These are phyloP conservation scores for Capronia epimyces DNA, from an alignment of 2,329 filamentous ascomycete genomes.

Conservation along the genomic window DNA sequence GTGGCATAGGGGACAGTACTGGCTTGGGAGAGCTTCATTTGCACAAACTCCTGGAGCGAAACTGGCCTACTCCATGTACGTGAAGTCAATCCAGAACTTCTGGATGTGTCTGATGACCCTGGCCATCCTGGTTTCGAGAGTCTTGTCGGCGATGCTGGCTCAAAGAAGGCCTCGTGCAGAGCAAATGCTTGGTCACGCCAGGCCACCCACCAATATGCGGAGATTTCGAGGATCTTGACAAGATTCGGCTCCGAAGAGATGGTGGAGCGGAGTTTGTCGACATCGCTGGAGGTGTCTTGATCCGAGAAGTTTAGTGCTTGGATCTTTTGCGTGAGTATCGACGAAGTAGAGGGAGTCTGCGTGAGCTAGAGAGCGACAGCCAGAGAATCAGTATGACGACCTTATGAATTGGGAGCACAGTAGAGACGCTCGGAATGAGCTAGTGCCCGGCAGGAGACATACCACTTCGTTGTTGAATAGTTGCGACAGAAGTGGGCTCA, in stretches of 20 bases:
- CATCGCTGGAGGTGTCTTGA: conserved; percentile 5
- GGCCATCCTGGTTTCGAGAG: neutral
- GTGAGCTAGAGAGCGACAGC: conserved; percentile 1
- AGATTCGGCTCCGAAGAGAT: conserved; percentile 24
- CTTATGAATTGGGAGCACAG: too few species aligned
- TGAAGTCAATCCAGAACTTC: neutral
- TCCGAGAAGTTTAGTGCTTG: conserved; percentile 16
- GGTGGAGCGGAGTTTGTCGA: conserved; percentile 23
- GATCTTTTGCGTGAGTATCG: conserved; percentile 12
- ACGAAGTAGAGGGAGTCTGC: conserved; percentile 4
- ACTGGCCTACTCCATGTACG: neutral
- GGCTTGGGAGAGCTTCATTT: conserved; percentile 14
- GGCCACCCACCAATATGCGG: conserved; percentile 26
- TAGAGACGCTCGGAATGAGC: too few species aligned
- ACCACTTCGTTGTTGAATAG: conserved; percentile 27
- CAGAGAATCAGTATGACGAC: too few species aligned
- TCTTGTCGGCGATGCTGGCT: neutral
- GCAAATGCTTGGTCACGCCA: conserved; percentile 26
- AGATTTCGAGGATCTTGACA: conserved; percentile 23
- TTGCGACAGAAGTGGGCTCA: conserved; percentile 22
- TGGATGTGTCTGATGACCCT: neutral
- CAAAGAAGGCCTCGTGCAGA: conserved; percentile 12
- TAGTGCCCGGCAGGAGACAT: neutral
- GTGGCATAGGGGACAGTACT: conserved; percentile 19
- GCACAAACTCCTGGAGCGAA: conserved; percentile 24